Evolutionary conservation across 2,329 filamentous ascomycete genomes (phyloP).

Genomic region (Botrytis medusae): DNA sequence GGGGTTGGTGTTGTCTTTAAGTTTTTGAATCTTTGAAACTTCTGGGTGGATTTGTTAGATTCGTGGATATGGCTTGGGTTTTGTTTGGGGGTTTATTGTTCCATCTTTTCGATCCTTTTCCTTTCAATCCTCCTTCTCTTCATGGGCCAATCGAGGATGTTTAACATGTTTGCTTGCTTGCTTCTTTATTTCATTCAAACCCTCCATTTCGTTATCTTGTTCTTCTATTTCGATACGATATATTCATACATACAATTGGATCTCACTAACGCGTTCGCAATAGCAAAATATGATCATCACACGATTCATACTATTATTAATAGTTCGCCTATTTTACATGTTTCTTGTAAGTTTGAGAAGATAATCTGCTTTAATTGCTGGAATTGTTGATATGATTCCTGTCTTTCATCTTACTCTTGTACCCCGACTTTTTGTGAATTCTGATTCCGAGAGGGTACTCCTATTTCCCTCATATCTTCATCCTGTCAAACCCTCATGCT

Average conservation of each 20-base stretch:
- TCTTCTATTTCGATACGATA: not conserved
- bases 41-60: not conserved
- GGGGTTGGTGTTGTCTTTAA: too few relatives aligned
- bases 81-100: not conserved
- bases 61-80: not conserved
- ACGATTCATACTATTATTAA: constrained; percentile 1
- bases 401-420: not conserved
- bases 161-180: not conserved
- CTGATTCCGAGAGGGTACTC: not conserved
- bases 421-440: not conserved
- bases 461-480: not conserved
- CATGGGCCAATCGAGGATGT: not conserved
- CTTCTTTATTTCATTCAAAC: not conserved
- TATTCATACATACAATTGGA: not conserved
- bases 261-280: not conserved
- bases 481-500: too few relatives aligned
- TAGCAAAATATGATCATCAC: constrained; percentile 2
- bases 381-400: not conserved
- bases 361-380: not conserved
- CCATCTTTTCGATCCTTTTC: not conserved
- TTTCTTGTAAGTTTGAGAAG: not conserved
- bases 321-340: not conserved
- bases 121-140: not conserved
- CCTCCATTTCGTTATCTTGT: rapidly evolving
- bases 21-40: not conserved